Conservation (phyloP, 306 rosid genomes). For the Trifolium subterraneum region DNA sequence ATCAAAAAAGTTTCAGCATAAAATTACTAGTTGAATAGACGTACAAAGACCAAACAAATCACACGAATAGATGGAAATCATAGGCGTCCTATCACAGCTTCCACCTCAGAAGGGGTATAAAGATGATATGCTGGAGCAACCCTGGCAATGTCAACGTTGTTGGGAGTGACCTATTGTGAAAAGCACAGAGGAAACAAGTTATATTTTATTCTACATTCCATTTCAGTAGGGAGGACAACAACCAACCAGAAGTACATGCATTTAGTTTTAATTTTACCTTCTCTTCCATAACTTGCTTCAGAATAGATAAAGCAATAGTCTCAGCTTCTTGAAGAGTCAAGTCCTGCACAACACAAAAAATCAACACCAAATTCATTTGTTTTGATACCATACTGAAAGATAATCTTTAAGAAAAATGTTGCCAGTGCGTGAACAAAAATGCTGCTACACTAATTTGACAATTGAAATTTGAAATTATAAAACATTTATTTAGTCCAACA, state of each 20-base stretch:
- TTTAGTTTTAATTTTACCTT: slow-evolving; percentile 61
- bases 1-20: slow-evolving; percentile 2
- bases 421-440: slow-evolving; percentile 1
- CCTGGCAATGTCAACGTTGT: slow-evolving; percentile 94
- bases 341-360: slow-evolving; percentile 61
- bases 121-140: slow-evolving; percentile 88
- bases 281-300: slow-evolving; percentile 99
- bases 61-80: slow-evolving; percentile 42
- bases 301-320: slow-evolving; percentile 92
- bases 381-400: slow-evolving; percentile 10
- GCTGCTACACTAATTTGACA: not conserved
- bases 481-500: slow-evolving; percentile 5
- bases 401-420: slow-evolving; percentile 18
- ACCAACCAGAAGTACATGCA: slow-evolving; percentile 1
- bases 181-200: slow-evolving; percentile 9
- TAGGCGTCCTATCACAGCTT: slow-evolving; percentile 88
- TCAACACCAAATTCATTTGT: slow-evolving; percentile 21
- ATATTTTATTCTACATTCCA: not conserved
- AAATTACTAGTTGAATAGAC: not conserved
- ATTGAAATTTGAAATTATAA: not conserved
- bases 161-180: slow-evolving; percentile 80
- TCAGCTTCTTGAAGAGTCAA: slow-evolving; percentile 94
- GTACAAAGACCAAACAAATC: slow-evolving; percentile 21
- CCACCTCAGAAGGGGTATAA: slow-evolving; percentile 88
- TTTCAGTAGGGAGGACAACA: slow-evolving; percentile 13